Base-by-base conservation (phyloP, 2,329 filamentous ascomycete genomes). In the Metarhizium guizhouense region DNA sequence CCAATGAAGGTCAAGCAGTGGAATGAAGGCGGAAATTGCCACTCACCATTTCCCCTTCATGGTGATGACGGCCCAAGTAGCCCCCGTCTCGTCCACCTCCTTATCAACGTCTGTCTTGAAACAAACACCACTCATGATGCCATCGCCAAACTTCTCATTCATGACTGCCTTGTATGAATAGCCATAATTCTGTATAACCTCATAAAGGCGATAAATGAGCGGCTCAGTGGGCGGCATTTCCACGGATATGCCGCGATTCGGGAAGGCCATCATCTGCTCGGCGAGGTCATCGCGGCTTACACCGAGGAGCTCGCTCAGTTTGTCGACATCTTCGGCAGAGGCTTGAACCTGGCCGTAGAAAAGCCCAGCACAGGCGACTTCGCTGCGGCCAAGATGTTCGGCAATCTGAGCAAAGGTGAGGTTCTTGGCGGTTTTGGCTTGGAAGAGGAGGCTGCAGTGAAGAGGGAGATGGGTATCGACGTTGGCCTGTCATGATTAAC, bases 101-200 rank as follows among this genome's bases (percentile, higher is more conserved):
- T 95, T 95, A 70, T 96, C 90, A 2, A 97, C 88, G 67, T 90
- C 90, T 0, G 90, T 95, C 53, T 84, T 88, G 71, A 96, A 96
- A 16, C 85, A 84, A 67, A 96, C 96, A 1, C 92, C 93, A 68
- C 90, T 95, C 93, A 97, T 96, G 67, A 97, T 97, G 1, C 93
- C 93, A 68, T 92, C 88, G 0, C 88, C 88, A 67, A 90, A 91
- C 78, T 96, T 96, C 80, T 97, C 93, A 63, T 97, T 96, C 71
- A 96, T 70, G 4, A 97, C 82, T 0, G 91, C 92, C 79, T 96
- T 96, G 74, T 95, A 96, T 1, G 92, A 89, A 70, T 96, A 95
- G 1, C 93, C 93, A 67, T 96, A 96, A 71, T 96, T 97, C 75
- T 96, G 92, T 59, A 97, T 86, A 68, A 96, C 88, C 78, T 97